Conservation (phyloP, 2,329 filamentous ascomycete species). For the Hypoxylon rubiginosum region DNA sequence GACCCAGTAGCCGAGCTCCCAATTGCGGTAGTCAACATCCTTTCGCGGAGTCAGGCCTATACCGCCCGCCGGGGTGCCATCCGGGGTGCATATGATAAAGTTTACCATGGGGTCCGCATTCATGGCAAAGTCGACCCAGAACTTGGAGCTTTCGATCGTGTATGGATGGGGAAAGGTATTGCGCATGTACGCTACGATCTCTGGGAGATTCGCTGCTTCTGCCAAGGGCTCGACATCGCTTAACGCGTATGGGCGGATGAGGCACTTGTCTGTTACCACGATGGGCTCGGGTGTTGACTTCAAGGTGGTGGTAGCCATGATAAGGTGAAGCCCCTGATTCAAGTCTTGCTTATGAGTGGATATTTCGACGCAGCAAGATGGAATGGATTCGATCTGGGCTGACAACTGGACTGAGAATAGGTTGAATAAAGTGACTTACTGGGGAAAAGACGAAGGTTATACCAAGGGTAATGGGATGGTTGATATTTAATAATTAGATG, state of each 20-base stretch:
- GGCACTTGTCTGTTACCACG: constrained; percentile 49
- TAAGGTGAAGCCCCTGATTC: background rate
- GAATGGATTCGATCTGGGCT: background rate
- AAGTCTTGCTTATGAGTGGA: background rate
- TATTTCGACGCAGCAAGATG: background rate
- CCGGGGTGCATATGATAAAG: constrained; percentile 54
- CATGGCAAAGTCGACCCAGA: constrained; percentile 52
- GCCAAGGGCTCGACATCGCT: constrained; percentile 57
- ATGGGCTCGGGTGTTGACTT: constrained; percentile 41
- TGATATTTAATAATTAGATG: background rate
- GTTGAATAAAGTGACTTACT: too few relatives aligned
- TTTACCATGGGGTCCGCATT: constrained; percentile 46
- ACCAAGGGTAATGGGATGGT: background rate
- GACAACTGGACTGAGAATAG: too few relatives aligned
- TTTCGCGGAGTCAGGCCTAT: constrained; percentile 55
- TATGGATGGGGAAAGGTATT: constrained; percentile 63
- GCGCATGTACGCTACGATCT: constrained; percentile 57
- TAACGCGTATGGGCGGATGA: constrained; percentile 57
- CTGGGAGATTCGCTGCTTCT: constrained; percentile 55
- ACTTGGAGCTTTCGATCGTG: constrained; percentile 55
- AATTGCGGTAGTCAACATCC: constrained; percentile 59
- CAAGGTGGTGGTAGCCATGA: constrained; percentile 21
- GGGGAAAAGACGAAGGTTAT: too few relatives aligned
- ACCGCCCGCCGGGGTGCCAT: constrained; percentile 56
- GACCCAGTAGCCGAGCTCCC: constrained; percentile 66